Percentiles rank a stretch among this genome's conserved stretches.
phyloP scores from a whole-genome alignment of 345 rosid genomes.

The Eutrema yunnanense region DNA sequence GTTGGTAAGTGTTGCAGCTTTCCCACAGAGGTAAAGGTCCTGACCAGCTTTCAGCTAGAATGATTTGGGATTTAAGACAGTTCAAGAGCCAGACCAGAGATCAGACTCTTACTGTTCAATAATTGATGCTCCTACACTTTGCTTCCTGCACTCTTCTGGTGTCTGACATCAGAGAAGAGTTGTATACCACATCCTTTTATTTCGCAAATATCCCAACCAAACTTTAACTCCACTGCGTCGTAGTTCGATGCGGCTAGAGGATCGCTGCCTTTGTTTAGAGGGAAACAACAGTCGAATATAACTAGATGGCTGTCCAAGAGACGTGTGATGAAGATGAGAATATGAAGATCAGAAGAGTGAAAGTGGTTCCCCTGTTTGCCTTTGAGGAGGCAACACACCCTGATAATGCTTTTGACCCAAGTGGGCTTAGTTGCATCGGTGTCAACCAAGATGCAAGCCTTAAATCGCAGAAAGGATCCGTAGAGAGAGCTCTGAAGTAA shows the following conservation, averaged over 20 bases:
- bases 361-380: neutral
- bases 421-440: neutral
- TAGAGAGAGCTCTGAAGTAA: neutral
- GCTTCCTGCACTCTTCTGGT: neutral
- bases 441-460: neutral
- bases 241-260: neutral
- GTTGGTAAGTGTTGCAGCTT: no score
- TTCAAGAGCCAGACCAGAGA: no score
- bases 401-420: neutral
- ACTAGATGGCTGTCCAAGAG: neutral
- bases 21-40: neutral
- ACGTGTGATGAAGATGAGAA: neutral
- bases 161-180: neutral
- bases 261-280: neutral
- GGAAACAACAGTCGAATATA: constrained; percentile 1
- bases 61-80: no score
- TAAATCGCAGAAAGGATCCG: neutral
- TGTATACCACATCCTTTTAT: neutral
- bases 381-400: neutral
- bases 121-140: no score
- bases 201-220: neutral
- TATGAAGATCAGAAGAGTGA: neutral
- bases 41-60: neutral
- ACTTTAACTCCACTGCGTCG: constrained; percentile 1
- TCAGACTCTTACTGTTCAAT: no score